These are phyloP conservation scores for Dryadomyces quercivorus DNA, from an alignment of 2,329 filamentous ascomycete species.

Conservation along the genomic window DNA sequence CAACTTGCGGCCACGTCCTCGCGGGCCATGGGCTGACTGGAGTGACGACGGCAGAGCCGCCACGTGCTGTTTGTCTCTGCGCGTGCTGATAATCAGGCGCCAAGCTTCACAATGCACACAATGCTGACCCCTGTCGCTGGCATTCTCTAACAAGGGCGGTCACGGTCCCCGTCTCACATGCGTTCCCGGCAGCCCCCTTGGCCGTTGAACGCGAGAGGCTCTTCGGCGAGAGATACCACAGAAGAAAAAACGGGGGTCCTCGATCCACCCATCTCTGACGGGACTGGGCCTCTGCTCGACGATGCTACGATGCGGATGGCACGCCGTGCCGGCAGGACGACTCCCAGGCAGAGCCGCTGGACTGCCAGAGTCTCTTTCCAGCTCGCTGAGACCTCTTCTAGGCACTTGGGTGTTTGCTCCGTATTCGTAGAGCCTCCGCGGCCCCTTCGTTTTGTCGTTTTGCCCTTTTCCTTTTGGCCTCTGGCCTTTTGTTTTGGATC, in stretches of 20 bases:
- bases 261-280: no score
- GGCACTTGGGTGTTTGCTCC: background rate
- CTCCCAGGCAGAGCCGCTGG: no score
- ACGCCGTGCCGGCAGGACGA: no score
- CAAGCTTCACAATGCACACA: background rate
- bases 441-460: background rate
- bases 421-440: background rate
- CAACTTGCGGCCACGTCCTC: background rate
- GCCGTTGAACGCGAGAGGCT: no score
- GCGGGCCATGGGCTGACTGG: background rate
- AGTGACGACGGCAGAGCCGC: background rate
- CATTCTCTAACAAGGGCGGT: slow-evolving; percentile 9
- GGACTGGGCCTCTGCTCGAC: no score
- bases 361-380: no score
- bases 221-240: no score
- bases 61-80: background rate
- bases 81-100: slow-evolving; percentile 5
- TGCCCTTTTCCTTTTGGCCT: background rate
- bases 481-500: background rate
- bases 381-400: background rate
- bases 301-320: no score
- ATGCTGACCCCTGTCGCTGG: background rate
- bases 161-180: slow-evolving; percentile 19
- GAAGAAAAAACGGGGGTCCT: no score
- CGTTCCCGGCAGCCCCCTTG: background rate